These are phyloP conservation scores for Cicer pinnatifidum DNA, from an alignment of 306 rosid genomes.

Conservation along the genomic window DNA sequence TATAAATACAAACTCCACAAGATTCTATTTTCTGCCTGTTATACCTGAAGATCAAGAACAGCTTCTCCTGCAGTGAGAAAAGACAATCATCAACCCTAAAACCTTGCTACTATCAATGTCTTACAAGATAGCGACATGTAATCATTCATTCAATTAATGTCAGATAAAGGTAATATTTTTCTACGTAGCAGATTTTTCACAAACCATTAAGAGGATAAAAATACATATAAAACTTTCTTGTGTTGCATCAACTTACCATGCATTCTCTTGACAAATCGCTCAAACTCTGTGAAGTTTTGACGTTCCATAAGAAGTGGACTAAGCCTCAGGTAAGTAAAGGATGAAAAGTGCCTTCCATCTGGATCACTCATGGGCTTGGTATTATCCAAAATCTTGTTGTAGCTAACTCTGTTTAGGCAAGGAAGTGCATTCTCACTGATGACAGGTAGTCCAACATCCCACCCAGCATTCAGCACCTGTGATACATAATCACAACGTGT, in stretches of 20 bases:
- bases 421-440: constrained; percentile 75
- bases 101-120: not conserved
- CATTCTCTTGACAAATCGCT: constrained; percentile 90
- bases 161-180: constrained; percentile 10
- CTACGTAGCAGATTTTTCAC: constrained; percentile 7
- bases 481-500: constrained; percentile 38
- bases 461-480: constrained; percentile 85
- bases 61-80: constrained; percentile 57
- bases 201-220: not conserved
- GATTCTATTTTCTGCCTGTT: constrained; percentile 36
- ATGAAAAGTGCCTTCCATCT: constrained; percentile 80
- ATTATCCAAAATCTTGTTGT: constrained; percentile 79
- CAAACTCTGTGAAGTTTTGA: constrained; percentile 78
- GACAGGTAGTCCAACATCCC: constrained; percentile 78
- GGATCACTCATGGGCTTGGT: constrained; percentile 84
- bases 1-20: constrained; percentile 40
- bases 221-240: constrained; percentile 2
- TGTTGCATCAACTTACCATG: constrained; percentile 63
- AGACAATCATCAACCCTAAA: constrained; percentile 27
- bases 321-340: constrained; percentile 85
- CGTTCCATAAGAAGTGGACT: constrained; percentile 81
- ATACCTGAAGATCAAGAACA: constrained; percentile 57
- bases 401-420: constrained; percentile 70
- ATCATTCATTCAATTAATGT: constrained; percentile 15
- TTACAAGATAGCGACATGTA: not conserved